A percentile compares a stretch with the other conserved stretches of the same genome.
Conservation (phyloP, 108 stramenopile species). For the Licmophora abbreviata region DNA sequence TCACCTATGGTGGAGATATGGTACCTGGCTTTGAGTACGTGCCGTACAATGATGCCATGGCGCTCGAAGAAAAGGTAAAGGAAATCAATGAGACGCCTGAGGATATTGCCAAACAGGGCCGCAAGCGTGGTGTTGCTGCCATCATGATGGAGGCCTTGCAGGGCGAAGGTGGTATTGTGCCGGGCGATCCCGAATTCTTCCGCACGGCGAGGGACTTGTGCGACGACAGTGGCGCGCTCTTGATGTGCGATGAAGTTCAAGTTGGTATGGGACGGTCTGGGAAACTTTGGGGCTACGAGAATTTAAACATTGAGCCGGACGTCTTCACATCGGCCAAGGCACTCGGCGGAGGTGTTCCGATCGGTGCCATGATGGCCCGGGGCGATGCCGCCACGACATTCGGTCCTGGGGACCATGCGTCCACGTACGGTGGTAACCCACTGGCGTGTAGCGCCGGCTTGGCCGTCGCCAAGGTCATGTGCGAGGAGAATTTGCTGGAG, state of each 20-base stretch:
- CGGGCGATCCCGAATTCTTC: slow-evolving; percentile 80
- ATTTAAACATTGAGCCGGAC: slow-evolving; percentile 87
- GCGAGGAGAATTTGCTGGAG: slow-evolving; percentile 68
- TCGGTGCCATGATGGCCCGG: slow-evolving; percentile 95
- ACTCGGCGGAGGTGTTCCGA: slow-evolving; percentile 95
- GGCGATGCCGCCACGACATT: slow-evolving; percentile 83
- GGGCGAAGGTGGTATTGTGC: slow-evolving; percentile 96
- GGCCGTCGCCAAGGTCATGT: slow-evolving; percentile 83
- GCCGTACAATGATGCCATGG: slow-evolving; percentile 84
- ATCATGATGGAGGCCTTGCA: slow-evolving; percentile 95
- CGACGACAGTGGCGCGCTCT: slow-evolving; percentile 80
- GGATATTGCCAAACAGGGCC: slow-evolving; percentile 44
- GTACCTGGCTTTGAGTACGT: slow-evolving; percentile 84
- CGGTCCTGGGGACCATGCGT: slow-evolving; percentile 95
- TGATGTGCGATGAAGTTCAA: slow-evolving; percentile 97
- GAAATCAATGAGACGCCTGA: slow-evolving; percentile 56
- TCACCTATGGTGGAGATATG: slow-evolving; percentile 80
- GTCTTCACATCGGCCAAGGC: slow-evolving; percentile 96
- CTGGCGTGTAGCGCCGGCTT: slow-evolving; percentile 81
- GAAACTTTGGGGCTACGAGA: slow-evolving; percentile 90
- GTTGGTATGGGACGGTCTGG: slow-evolving; percentile 97
- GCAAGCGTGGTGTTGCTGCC: slow-evolving; percentile 84
- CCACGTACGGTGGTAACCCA: slow-evolving; percentile 96
- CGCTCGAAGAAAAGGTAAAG: slow-evolving; percentile 60
- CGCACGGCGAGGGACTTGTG: slow-evolving; percentile 64